Conservation (phyloP, 495 filamentous ascomycete species). For the Aspergillus steynii region DNA sequence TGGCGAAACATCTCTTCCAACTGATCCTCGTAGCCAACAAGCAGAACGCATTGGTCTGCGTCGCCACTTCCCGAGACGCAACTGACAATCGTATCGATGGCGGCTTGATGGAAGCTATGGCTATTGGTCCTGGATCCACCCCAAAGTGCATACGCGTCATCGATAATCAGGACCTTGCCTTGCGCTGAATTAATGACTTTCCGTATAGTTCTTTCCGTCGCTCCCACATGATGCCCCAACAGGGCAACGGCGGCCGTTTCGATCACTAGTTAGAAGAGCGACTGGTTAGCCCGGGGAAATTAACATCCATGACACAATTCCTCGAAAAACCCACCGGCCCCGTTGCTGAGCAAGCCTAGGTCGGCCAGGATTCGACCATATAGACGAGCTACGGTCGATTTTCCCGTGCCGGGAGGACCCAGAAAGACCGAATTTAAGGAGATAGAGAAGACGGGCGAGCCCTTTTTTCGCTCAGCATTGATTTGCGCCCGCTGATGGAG, state of each 20-base stretch:
- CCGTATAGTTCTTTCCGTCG: neutral
- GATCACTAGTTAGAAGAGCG: too few relatives aligned
- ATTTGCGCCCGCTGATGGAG: conserved; percentile 56
- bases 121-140: neutral
- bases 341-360: conserved; percentile 53
- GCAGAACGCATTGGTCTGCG: conserved; percentile 70
- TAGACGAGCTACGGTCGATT: conserved; percentile 67
- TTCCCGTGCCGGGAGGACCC: conserved; percentile 67
- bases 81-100: conserved; percentile 57
- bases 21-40: conserved; percentile 68
- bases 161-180: conserved; percentile 70
- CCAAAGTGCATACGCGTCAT: conserved; percentile 61
- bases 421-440: conserved; percentile 66
- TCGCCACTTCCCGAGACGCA: conserved; percentile 68
- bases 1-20: conserved; percentile 72
- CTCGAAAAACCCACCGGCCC: conserved; percentile 41
- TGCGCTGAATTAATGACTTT: neutral
- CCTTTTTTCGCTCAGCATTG: conserved; percentile 55
- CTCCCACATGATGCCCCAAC: too few relatives aligned
- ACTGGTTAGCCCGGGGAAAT: too few relatives aligned
- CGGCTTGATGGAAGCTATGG: neutral
- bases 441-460: conserved; percentile 49
- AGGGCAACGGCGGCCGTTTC: too few relatives aligned
- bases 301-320: conserved; percentile 19
- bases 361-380: conserved; percentile 59